Evolutionary conservation across 2,329 filamentous ascomycete species (phyloP).

Genomic region (Cercospora citrullina): DNA sequence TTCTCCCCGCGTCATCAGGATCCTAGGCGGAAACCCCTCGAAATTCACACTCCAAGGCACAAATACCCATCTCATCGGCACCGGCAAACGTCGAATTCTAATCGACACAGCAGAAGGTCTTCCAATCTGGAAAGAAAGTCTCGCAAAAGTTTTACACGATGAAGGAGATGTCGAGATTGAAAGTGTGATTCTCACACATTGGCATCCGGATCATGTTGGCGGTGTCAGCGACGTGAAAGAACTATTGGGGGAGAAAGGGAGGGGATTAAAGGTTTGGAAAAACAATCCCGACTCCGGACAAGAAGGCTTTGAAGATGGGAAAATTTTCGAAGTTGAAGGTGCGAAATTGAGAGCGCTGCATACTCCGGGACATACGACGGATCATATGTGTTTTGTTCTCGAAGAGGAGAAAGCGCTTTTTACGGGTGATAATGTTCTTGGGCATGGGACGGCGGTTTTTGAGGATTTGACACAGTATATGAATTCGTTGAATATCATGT

Average conservation of each 20-base stretch:
- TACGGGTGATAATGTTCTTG: constrained; percentile 85
- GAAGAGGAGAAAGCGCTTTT: constrained; percentile 80
- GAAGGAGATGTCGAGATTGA: constrained; percentile 68
- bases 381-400: constrained; percentile 75
- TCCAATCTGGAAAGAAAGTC: constrained; percentile 67
- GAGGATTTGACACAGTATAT: constrained; percentile 73
- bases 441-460: constrained; percentile 78
- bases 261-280: constrained; percentile 30
- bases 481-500: constrained; percentile 68
- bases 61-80: constrained; percentile 91
- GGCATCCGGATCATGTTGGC: constrained; percentile 83
- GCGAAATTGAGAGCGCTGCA: constrained; percentile 67
- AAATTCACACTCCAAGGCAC: constrained; percentile 79
- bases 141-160: constrained; percentile 62
- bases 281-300: constrained; percentile 39
- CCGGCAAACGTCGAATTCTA: constrained; percentile 69
- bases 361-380: constrained; percentile 74
- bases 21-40: constrained; percentile 86
- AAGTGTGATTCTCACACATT: constrained; percentile 80
- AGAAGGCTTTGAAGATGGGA: constrained; percentile 57
- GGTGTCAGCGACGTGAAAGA: constrained; percentile 57
- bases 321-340: constrained; percentile 59
- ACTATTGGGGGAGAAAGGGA: neutral
- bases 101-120: constrained; percentile 88
- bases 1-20: constrained; percentile 74